Evolutionary conservation across 495 filamentous ascomycete species (phyloP).

Genomic region (Penicillium salamii): DNA sequence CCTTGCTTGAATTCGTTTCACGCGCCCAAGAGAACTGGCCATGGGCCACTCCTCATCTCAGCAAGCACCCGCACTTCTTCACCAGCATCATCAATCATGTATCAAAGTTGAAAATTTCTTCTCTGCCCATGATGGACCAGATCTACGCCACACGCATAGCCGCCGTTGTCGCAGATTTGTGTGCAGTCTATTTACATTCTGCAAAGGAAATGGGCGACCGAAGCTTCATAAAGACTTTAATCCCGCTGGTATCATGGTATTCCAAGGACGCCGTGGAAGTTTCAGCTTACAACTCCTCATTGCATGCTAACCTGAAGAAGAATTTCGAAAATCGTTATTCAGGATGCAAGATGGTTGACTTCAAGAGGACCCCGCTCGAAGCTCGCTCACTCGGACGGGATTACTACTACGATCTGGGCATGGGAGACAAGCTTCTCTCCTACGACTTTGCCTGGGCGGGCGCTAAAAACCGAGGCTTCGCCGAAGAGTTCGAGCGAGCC

Average conservation of each 20-base stretch:
- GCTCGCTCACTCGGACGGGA: slow-evolving; percentile 61
- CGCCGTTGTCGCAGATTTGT: slow-evolving; percentile 77
- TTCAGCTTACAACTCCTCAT: slow-evolving; percentile 74
- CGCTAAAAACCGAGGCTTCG: slow-evolving; percentile 65
- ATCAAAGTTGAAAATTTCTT: slow-evolving; percentile 55
- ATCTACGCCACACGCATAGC: slow-evolving; percentile 67
- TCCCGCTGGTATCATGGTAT: slow-evolving; percentile 74
- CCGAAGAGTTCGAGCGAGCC: slow-evolving; percentile 74
- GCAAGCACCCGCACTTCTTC: slow-evolving; percentile 71
- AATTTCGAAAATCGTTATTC: slow-evolving; percentile 79
- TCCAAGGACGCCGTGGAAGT: slow-evolving; percentile 69
- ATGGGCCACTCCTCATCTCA: slow-evolving; percentile 76
- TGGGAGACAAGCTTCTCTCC: slow-evolving; percentile 70
- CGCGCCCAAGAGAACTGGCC: slow-evolving; percentile 88
- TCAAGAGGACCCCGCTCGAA: slow-evolving; percentile 70
- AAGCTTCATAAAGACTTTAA: slow-evolving; percentile 62
- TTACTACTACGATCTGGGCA: slow-evolving; percentile 77
- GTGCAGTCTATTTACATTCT: slow-evolving; percentile 88
- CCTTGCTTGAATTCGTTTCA: slow-evolving; percentile 81
- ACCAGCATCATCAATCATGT: slow-evolving; percentile 65
- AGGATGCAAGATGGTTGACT: slow-evolving; percentile 64
- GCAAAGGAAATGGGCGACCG: slow-evolving; percentile 68
- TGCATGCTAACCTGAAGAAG: slow-evolving; percentile 78
- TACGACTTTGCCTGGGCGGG: slow-evolving; percentile 76
- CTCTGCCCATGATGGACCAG: slow-evolving; percentile 36